A percentile compares a stretch with the other conserved stretches of the same genome.
phyloP scores from a whole-genome alignment of 441 rosid species.

The Euphorbia schlechtendalii region DNA sequence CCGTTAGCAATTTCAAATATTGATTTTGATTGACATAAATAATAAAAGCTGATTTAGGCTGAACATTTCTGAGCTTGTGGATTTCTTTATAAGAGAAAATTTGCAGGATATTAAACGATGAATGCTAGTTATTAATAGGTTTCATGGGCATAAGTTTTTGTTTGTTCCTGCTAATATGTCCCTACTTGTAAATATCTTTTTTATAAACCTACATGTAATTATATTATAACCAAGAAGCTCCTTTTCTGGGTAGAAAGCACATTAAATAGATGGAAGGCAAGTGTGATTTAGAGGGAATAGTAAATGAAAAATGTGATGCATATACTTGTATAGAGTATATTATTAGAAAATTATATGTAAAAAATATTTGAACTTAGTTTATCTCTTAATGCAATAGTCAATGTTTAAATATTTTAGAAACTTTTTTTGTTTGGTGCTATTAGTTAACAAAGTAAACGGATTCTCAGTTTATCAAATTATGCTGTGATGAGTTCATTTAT shows the following conservation, averaged over 20 bases:
- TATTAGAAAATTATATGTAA: not conserved
- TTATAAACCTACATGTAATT: no score
- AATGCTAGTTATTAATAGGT: not conserved
- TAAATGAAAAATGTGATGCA: not conserved
- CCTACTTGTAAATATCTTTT: no score
- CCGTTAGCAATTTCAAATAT: not conserved
- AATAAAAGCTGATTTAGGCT: not conserved
- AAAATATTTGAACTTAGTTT: not conserved
- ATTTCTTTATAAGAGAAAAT: no score
- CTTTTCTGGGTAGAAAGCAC: not conserved
- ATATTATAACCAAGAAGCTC: not conserved
- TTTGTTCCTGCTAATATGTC: not conserved
- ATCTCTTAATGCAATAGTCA: not conserved
- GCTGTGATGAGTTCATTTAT: not conserved
- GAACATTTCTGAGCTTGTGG: not conserved
- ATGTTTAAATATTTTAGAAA: no score
- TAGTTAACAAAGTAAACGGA: not conserved
- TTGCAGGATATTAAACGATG: not conserved
- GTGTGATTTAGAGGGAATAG: not conserved
- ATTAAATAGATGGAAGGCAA: not conserved
- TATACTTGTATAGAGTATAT: not conserved
- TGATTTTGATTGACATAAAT: not conserved
- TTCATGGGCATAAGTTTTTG: no score
- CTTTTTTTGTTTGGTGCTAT: no score
- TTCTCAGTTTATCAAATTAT: not conserved